Evolutionary conservation across 208 protist genomes (phyloP).

Genomic region (Trypanosoma melophagium): DNA sequence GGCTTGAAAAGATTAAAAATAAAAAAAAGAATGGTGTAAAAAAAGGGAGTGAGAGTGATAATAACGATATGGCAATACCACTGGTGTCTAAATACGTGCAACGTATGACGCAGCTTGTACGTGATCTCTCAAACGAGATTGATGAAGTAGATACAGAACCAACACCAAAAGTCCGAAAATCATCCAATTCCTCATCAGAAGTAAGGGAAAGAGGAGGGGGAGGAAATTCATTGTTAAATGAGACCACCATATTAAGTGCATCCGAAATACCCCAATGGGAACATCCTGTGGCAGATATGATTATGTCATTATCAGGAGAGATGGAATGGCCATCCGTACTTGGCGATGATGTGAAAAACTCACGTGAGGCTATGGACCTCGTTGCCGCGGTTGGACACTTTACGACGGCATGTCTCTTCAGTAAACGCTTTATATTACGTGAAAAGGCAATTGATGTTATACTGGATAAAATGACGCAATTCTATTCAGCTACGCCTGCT

Average conservation of each 20-base stretch:
- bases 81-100: not conserved
- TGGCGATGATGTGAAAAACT: slow-evolving; percentile 30
- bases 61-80: not conserved
- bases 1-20: not conserved
- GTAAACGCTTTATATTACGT: slow-evolving; percentile 66
- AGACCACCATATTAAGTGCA: not conserved
- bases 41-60: not conserved
- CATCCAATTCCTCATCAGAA: not conserved
- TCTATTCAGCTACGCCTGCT: slow-evolving; percentile 23
- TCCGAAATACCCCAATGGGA: slow-evolving; percentile 25
- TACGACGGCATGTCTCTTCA: slow-evolving; percentile 75
- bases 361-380: slow-evolving; percentile 26
- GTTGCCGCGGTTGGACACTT: slow-evolving; percentile 48
- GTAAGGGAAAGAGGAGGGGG: not conserved
- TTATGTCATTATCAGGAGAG: slow-evolving; percentile 29
- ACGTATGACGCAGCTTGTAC: not conserved
- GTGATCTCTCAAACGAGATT: not conserved
- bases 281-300: slow-evolving; percentile 26
- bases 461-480: slow-evolving; percentile 33
- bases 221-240: not conserved
- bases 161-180: not conserved
- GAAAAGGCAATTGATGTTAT: slow-evolving; percentile 66
- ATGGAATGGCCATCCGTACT: slow-evolving; percentile 22
- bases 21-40: not conserved
- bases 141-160: not conserved